Evolutionary conservation across 139 green algal species (phyloP), one percentile per base, ranked within the genome.

Genomic region (Micromonas commoda): DNA sequence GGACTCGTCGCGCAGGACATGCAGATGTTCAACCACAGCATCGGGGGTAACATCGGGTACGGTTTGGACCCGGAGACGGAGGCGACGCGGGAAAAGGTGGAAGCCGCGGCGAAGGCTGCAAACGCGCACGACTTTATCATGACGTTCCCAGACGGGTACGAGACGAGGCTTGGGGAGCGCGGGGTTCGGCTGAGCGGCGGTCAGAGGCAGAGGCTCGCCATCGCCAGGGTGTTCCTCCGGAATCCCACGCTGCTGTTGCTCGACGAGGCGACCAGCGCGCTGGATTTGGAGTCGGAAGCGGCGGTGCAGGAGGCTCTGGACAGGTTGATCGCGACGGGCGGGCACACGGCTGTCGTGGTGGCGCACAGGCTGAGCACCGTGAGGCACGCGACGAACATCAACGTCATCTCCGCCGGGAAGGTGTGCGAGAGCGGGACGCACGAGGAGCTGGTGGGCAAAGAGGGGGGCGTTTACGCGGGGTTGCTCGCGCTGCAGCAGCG

Each of bases 311-410:
- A 23, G 16, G 51, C 29, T 3, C 29, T 79, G 21, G n/a, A 65
- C 24, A 74, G 82, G 45, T 57, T 57, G 45, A 9, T 63, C 29
- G 53, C 53, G 26, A 5, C 1, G 23, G 64, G 64, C 26, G 86
- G 86, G 31, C 85, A 91, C 64, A 97, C 93, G n/a, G 94, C 85
- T 1, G 57, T 97, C 6, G 87, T 97, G 39, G 89, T 97, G 37
- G 94, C 93, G 2, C 93, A 98, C 86, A 80, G 93, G 5, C 84
- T 98, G 54, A 91, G 81, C 66, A 98, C 94, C 1, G 86, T 98
- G 38, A 87, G 90, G 73, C 74, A 88, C 78, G 91, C 93, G 16
- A 77, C 94, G 78, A 77, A 84, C 33, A 96, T 97, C 64, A 32
- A 35, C 37, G 9, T 3, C 5, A 32, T 33, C 35, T 33, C 67